phyloP scores from a whole-genome alignment of 768 basidiomycete genomes.

The Neoboletus subvelutipes region DNA sequence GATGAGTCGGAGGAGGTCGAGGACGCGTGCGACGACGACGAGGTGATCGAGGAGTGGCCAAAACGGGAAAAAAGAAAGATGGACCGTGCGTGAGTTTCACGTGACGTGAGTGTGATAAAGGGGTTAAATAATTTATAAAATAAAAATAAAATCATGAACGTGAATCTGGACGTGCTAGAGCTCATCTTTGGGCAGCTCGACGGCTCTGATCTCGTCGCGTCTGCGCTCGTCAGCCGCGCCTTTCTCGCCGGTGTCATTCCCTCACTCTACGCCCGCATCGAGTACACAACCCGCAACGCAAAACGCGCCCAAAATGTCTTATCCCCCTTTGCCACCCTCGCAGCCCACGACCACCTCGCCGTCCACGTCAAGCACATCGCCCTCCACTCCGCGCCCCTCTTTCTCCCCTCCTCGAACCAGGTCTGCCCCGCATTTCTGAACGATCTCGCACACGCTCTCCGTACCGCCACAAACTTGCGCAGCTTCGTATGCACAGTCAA shows the following conservation, averaged over 20 bases:
- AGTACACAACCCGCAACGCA: slow-evolving; percentile 53
- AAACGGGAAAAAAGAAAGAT: slow-evolving; percentile 14
- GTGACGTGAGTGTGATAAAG: too few relatives aligned
- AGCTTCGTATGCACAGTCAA: slow-evolving; percentile 54
- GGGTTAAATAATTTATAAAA: too few relatives aligned
- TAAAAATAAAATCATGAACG: too few relatives aligned
- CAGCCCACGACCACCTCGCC: slow-evolving; percentile 51
- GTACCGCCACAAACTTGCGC: slow-evolving; percentile 49
- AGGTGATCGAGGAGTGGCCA: slow-evolving; percentile 19
- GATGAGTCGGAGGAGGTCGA: slow-evolving; percentile 4
- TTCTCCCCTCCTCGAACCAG: slow-evolving; percentile 31
- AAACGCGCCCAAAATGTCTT: slow-evolving; percentile 50
- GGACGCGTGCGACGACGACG: slow-evolving; percentile 26
- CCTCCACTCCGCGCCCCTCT: slow-evolving; percentile 46
- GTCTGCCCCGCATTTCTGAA: slow-evolving; percentile 48
- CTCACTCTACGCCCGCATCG: slow-evolving; percentile 56
- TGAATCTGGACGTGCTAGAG: slow-evolving; percentile 73
- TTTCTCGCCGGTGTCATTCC: slow-evolving; percentile 67
- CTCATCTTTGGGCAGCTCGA: slow-evolving; percentile 58
- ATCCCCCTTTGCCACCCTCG: slow-evolving; percentile 62
- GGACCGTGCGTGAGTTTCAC: slow-evolving; percentile 25
- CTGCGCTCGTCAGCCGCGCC: slow-evolving; percentile 62
- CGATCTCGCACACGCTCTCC: slow-evolving; percentile 51
- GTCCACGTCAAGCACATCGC: slow-evolving; percentile 62
- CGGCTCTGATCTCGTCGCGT: slow-evolving; percentile 53